phyloP scores from a whole-genome alignment of 1,284 basidiomycete genomes.

The Leccinum huronense region DNA sequence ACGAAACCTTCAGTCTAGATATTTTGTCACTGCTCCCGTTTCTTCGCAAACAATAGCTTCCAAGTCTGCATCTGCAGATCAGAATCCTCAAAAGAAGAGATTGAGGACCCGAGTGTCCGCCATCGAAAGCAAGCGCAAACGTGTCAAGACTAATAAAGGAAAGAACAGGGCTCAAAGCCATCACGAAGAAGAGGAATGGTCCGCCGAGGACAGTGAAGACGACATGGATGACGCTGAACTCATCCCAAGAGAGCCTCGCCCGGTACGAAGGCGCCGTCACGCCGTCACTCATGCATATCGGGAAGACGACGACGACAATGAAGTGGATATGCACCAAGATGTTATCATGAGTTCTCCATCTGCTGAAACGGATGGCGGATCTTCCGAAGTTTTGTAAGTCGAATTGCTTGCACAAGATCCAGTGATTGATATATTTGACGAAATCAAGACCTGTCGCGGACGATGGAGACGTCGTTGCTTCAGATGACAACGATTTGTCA shows the following conservation, averaged over 20 bases:
- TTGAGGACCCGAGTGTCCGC: slow-evolving; percentile 15
- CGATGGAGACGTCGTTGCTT: slow-evolving; percentile 1
- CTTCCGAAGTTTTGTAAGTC: slow-evolving; percentile 12
- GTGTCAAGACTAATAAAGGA: slow-evolving; percentile 45
- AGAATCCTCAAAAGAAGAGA: slow-evolving; percentile 26
- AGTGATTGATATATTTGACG: slow-evolving; percentile 6
- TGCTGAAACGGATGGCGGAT: slow-evolving; percentile 1
- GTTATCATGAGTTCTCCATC: slow-evolving; percentile 17
- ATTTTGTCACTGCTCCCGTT: slow-evolving; percentile 48
- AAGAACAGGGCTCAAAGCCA: slow-evolving; percentile 36
- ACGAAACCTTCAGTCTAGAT: slow-evolving; percentile 42
- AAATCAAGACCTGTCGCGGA: slow-evolving; percentile 4
- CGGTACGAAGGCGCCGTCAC: slow-evolving; percentile 31
- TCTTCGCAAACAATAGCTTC: slow-evolving; percentile 20
- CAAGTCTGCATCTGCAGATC: slow-evolving; percentile 4
- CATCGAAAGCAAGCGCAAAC: slow-evolving; percentile 39
- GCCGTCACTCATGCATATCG: slow-evolving; percentile 19
- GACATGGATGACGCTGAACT: slow-evolving; percentile 12
- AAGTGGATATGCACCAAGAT: slow-evolving; percentile 25
- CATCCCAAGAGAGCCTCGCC: slow-evolving; percentile 21
- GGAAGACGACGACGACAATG: slow-evolving; percentile 28
- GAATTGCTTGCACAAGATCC: neutral
- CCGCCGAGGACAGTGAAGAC: slow-evolving; percentile 28
- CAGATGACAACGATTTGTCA: slow-evolving; percentile 4
- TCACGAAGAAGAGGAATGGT: slow-evolving; percentile 29